Percentiles rank a stretch among this genome's conserved stretches.
These are phyloP conservation scores for Agrostemma githago DNA, from an alignment of 148 eudicot species.

Conservation along the genomic window DNA sequence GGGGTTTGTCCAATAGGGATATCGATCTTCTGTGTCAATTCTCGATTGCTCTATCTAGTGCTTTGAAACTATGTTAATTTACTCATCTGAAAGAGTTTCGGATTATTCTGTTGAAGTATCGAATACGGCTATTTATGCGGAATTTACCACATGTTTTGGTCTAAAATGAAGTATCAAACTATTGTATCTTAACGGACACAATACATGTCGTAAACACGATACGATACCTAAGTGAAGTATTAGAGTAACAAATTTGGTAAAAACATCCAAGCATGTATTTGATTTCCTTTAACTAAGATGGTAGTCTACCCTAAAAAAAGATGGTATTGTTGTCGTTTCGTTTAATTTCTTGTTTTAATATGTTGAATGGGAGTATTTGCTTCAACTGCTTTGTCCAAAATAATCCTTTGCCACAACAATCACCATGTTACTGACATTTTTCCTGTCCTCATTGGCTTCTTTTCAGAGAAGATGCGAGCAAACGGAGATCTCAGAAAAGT, in stretches of 20 bases:
- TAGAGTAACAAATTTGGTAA: neutral
- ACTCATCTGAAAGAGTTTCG: too few relatives aligned
- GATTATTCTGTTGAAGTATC: too few relatives aligned
- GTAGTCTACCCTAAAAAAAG: neutral
- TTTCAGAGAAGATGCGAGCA: slow-evolving; percentile 68
- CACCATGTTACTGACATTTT: neutral
- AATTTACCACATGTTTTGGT: too few relatives aligned
- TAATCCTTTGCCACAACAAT: neutral
- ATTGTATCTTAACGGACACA: too few relatives aligned
- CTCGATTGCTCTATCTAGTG: too few relatives aligned
- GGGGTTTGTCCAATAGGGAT: neutral
- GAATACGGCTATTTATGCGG: too few relatives aligned
- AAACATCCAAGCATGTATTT: neutral
- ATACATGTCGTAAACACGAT: too few relatives aligned
- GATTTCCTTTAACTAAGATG: neutral
- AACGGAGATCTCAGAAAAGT: slow-evolving; percentile 59
- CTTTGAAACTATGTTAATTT: too few relatives aligned
- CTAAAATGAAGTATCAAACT: too few relatives aligned
- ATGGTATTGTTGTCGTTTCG: neutral
- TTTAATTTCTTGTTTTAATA: neutral
- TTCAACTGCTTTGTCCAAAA: neutral
- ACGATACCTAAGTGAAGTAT: neutral
- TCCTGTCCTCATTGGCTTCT: slow-evolving; percentile 14
- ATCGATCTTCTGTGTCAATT: neutral
- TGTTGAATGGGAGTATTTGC: neutral